Evolutionary conservation across 768 basidiomycete genomes (phyloP).

Genomic region (Crepidotus variabilis): DNA sequence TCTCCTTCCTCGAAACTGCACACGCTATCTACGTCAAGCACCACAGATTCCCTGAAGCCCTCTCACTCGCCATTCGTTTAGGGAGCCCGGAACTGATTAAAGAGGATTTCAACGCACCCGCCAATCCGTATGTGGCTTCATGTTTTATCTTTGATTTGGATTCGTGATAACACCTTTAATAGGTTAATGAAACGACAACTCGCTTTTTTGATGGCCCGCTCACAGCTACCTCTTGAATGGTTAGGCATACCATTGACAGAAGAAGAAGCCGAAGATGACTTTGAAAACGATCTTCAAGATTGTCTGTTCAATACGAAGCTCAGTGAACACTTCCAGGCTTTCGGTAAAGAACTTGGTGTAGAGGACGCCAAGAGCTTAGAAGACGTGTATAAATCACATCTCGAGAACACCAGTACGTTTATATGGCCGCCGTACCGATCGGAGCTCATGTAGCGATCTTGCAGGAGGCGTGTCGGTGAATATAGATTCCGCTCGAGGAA

Average conservation of each 20-base stretch:
- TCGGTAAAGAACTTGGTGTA: conserved; percentile 92
- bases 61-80: conserved; percentile 81
- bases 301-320: conserved; percentile 85
- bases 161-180: background rate
- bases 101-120: conserved; percentile 86
- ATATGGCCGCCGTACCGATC: background rate
- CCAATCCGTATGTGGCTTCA: conserved; percentile 65
- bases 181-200: conserved; percentile 94
- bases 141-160: background rate
- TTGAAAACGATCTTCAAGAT: conserved; percentile 69
- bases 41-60: conserved; percentile 86
- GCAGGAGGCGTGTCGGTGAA: conserved; percentile 67
- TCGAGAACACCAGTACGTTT: conserved; percentile 78
- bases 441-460: conserved; percentile 19
- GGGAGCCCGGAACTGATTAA: conserved; percentile 77
- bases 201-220: conserved; percentile 88
- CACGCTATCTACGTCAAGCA: conserved; percentile 87
- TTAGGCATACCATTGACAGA: conserved; percentile 57
- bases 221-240: conserved; percentile 90
- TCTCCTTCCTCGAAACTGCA: conserved; percentile 83
- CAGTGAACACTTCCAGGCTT: conserved; percentile 80
- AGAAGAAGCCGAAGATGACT: conserved; percentile 53
- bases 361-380: conserved; percentile 87
- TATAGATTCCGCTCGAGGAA: conserved; percentile 91
- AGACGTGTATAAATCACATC: conserved; percentile 95